Evolutionary conservation across 208 protist genomes (phyloP), one percentile per base, ranked within the genome.

Genomic region (Trypanosomatidae sp.): DNA sequence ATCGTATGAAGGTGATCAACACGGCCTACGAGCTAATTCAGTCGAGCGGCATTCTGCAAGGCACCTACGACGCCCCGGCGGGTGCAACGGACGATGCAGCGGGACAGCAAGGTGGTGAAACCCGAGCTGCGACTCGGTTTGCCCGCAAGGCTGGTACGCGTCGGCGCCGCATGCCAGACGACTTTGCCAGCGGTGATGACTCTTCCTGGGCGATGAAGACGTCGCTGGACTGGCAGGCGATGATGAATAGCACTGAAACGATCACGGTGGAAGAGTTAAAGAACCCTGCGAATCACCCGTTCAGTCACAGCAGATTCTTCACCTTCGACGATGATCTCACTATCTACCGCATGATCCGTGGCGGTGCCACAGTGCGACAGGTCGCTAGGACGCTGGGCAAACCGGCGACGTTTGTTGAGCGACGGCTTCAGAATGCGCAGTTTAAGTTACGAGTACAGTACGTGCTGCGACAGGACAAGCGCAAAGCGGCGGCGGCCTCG

Each of bases 1-100:
- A 89, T 47, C 85, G 84, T 33, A 98, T 98, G 94, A 91, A 92
- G 53, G 79, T 91, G 39, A 82, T 98, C 72, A 98, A 98, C 83
- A 91, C 90, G 33, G 92, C 94, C 25, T 98, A 97, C 60, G 91
- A 96, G 65, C 71, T 94, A 25, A 83, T 98, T 50, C 91, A 96
- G 75, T 77, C 83, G 0, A 91, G 82, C 58, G 85, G 84, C 47
- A 84, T 92, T 10, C 62, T 95, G 19, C 79, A 81, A 28, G 74
- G 71, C 12, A 68, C 25, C 43, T 33, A 53, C 22, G 43, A 41
- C 41, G 55, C 60, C 15, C 25, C 25, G 13, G 19, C 41, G 13
- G 47, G 25, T 15, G 4, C 60, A 13, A 9, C 12, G 19, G 33
- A 52, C 28, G 49, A 39, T 39, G 44, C 39, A 15, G 43, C 30